Percentiles rank a stretch among this genome's conserved stretches.
phyloP scores from a whole-genome alignment of 768 basidiomycete species.

The Panaeolus papilionaceus region DNA sequence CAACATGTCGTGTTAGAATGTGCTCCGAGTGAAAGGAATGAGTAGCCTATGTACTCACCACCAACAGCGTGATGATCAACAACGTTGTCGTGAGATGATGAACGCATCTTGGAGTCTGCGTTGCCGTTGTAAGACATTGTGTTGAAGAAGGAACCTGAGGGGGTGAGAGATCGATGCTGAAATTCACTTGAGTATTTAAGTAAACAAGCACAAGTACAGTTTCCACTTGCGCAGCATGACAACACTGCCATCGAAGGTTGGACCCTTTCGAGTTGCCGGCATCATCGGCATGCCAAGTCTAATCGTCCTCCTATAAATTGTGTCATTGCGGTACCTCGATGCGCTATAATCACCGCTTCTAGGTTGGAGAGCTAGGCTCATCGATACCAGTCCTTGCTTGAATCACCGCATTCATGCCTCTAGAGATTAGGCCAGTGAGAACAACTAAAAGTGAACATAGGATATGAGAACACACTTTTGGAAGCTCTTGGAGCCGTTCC shows the following conservation, averaged over 20 bases:
- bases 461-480: not conserved
- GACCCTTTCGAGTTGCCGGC: slow-evolving; percentile 4
- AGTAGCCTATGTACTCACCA: slow-evolving; percentile 47
- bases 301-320: not conserved
- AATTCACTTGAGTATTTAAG: not conserved
- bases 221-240: slow-evolving; percentile 13
- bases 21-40: slow-evolving; percentile 17
- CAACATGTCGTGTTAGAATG: slow-evolving; percentile 22
- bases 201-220: not conserved
- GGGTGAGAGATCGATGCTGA: not conserved
- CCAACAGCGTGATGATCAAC: slow-evolving; percentile 74
- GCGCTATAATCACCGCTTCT: not conserved
- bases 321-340: not conserved
- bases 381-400: not conserved
- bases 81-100: slow-evolving; percentile 57
- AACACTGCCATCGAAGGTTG: slow-evolving; percentile 8
- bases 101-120: slow-evolving; percentile 21
- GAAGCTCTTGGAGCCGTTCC: not conserved
- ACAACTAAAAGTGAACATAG: not conserved
- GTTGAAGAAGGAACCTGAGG: not conserved
- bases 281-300: slow-evolving; percentile 7
- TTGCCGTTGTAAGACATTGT: slow-evolving; percentile 11
- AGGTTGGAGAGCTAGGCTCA: not conserved
- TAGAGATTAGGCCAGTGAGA: not conserved
- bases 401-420: not conserved